Evolutionary conservation across 441 rosid genomes (phyloP).

Genomic region (Biscutella laevigata): DNA sequence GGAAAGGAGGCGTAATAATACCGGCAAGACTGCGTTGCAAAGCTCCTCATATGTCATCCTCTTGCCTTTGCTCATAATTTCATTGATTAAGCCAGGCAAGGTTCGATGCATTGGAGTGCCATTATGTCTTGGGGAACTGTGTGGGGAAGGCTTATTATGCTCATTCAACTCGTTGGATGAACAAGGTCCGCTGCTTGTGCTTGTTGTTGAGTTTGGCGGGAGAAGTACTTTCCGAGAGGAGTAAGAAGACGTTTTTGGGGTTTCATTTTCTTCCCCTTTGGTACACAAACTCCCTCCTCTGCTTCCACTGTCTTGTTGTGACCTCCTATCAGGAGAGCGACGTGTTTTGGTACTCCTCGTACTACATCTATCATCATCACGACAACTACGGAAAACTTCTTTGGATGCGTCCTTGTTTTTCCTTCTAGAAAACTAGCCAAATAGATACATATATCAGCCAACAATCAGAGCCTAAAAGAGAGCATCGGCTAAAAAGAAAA

Average conservation of each 20-base stretch:
- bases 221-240: conserved; percentile 25
- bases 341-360: conserved; percentile 44
- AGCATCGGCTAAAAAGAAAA: background rate
- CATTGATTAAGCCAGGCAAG: conserved; percentile 80
- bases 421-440: conserved; percentile 62
- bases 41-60: conserved; percentile 94
- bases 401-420: conserved; percentile 65
- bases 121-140: conserved; percentile 49
- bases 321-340: conserved; percentile 55
- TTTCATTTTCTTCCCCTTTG: conserved; percentile 45
- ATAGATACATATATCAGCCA: conserved; percentile 18
- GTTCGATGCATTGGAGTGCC: conserved; percentile 57
- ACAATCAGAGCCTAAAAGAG: conserved; percentile 4
- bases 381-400: conserved; percentile 38
- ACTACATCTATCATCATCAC: conserved; percentile 52
- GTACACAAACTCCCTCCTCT: conserved; percentile 31
- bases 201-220: conserved; percentile 38
- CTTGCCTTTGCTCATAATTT: conserved; percentile 89
- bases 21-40: conserved; percentile 89
- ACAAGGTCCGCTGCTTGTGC: conserved; percentile 70
- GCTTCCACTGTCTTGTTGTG: conserved; percentile 43
- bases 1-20: conserved; percentile 26
- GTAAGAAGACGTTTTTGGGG: conserved; percentile 14
- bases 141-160: conserved; percentile 47
- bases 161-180: conserved; percentile 63